Conservation (phyloP, 768 basidiomycete species). For the Boletus vermiculosoides region DNA sequence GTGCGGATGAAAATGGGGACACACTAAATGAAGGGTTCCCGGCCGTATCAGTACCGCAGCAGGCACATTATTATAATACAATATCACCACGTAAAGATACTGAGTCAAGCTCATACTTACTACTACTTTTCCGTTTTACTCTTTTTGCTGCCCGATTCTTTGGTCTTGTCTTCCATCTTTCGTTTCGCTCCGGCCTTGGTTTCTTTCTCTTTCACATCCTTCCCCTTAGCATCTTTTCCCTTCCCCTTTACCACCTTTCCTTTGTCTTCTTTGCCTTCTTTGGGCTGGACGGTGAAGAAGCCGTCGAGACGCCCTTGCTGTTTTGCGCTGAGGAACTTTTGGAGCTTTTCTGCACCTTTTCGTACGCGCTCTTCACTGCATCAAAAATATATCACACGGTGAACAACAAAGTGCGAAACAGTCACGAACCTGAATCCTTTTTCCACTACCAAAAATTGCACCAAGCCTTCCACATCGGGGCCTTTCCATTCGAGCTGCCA, state of each 20-base stretch:
- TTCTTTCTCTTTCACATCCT: constrained; percentile 15
- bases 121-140: constrained; percentile 41
- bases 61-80: not conserved
- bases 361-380: constrained; percentile 93
- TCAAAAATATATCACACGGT: not conserved
- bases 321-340: constrained; percentile 82
- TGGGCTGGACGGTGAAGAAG: constrained; percentile 81
- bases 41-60: not conserved
- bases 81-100: not conserved
- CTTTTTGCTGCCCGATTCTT: constrained; percentile 38
- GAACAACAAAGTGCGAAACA: not conserved
- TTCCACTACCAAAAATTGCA: constrained; percentile 89
- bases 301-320: constrained; percentile 97
- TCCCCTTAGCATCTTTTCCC: constrained; percentile 52
- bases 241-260: constrained; percentile 41
- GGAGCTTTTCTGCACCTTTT: constrained; percentile 90
- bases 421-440: constrained; percentile 89
- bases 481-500: constrained; percentile 87
- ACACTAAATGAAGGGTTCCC: constrained; percentile 9
- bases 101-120: not conserved
- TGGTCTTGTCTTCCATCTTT: constrained; percentile 37
- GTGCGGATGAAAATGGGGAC: constrained; percentile 14
- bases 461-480: constrained; percentile 90
- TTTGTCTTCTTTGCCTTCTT: constrained; percentile 48
- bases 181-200: constrained; percentile 17